phyloP scores from a whole-genome alignment of 2,329 filamentous ascomycete species.

The Aaosphaeria arxii region DNA sequence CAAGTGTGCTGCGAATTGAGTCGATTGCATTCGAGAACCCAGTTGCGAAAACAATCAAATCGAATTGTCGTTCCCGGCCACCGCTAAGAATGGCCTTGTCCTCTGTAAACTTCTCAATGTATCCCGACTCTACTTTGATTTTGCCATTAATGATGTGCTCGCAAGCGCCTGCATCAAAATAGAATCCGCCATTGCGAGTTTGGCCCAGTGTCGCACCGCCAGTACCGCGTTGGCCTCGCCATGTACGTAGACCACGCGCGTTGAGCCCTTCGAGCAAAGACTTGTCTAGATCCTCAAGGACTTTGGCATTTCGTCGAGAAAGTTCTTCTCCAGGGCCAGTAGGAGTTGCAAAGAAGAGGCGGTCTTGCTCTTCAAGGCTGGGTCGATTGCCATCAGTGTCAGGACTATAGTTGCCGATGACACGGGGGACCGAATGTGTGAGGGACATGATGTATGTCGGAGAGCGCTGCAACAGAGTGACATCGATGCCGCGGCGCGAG shows the following conservation, averaged over 20 bases:
- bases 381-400: background rate
- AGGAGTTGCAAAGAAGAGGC: background rate
- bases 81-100: constrained; percentile 46
- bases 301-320: background rate
- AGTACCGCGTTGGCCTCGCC: constrained; percentile 8
- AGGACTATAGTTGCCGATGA: background rate
- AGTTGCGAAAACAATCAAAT: constrained; percentile 55
- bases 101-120: constrained; percentile 49
- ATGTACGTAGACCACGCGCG: constrained; percentile 4
- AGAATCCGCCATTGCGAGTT: constrained; percentile 56
- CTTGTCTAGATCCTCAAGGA: background rate
- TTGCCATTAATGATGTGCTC: constrained; percentile 61
- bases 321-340: background rate
- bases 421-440: constrained; percentile 11
- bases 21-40: constrained; percentile 66
- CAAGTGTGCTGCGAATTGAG: constrained; percentile 58
- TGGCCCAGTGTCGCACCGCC: constrained; percentile 6
- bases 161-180: constrained; percentile 65
- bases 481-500: constrained; percentile 61
- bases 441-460: constrained; percentile 59
- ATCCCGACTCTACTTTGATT: constrained; percentile 55
- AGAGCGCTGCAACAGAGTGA: constrained; percentile 67
- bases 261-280: background rate
- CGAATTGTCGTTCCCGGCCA: constrained; percentile 55
- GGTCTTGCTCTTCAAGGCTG: background rate